These are phyloP conservation scores for Novymonas esmeraldas DNA, from an alignment of 208 protist species.

Conservation along the genomic window DNA sequence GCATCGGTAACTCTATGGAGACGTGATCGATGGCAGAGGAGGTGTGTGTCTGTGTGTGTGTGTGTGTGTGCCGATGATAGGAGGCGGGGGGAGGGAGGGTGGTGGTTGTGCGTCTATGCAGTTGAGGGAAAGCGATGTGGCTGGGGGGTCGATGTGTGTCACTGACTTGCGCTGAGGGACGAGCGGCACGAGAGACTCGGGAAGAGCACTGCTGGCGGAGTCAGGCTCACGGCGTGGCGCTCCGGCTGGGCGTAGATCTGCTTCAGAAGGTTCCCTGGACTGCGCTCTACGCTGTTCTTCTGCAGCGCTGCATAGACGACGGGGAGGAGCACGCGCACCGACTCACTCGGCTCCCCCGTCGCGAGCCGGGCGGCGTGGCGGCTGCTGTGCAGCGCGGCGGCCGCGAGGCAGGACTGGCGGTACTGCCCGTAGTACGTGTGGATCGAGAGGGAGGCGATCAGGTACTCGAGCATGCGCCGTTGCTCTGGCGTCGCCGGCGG, in stretches of 20 bases:
- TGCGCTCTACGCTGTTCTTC: constrained; percentile 26
- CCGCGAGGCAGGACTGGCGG: constrained; percentile 52
- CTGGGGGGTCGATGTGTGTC: background rate
- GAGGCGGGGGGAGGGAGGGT: background rate
- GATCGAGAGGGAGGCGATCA: constrained; percentile 56
- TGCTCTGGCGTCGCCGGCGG: constrained; percentile 53
- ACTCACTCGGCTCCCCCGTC: constrained; percentile 40
- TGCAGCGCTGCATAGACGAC: constrained; percentile 35
- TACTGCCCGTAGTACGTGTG: constrained; percentile 65
- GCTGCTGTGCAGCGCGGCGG: constrained; percentile 68
- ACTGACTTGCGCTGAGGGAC: constrained; percentile 26
- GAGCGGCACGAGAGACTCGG: constrained; percentile 28
- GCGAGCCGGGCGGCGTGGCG: constrained; percentile 40
- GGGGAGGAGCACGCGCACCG: constrained; percentile 44
- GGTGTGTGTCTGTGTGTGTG: constrained; percentile 9
- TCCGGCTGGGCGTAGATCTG: constrained; percentile 43
- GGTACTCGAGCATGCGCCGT: constrained; percentile 51
- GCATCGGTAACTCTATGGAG: background rate
- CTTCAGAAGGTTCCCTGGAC: constrained; percentile 38
- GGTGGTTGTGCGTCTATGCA: background rate
- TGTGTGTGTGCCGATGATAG: background rate
- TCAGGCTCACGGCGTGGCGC: constrained; percentile 47
- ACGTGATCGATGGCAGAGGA: constrained; percentile 1
- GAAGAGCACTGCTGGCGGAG: constrained; percentile 28
- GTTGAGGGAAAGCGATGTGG: background rate